Evolutionary conservation across 345 rosid species (phyloP).

Genomic region (Boechera stricta): DNA sequence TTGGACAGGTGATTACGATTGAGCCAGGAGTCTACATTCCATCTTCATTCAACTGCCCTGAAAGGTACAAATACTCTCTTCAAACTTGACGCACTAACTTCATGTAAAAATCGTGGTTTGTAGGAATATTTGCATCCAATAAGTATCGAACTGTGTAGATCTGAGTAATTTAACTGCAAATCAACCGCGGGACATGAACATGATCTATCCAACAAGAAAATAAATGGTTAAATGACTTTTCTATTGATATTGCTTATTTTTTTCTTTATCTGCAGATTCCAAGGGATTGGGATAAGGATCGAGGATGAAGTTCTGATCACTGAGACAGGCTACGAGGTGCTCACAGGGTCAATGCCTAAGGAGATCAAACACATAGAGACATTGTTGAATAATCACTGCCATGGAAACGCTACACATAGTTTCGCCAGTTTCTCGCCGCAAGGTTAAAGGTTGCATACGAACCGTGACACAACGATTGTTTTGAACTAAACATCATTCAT

Average conservation of each 20-base stretch:
- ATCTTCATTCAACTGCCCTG: conserved; percentile 58
- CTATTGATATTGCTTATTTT: background rate
- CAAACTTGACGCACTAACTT: background rate
- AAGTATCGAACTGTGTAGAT: background rate
- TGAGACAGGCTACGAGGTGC: conserved; percentile 89
- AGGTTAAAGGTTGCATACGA: background rate
- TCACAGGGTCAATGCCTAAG: conserved; percentile 95
- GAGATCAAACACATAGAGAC: conserved; percentile 81
- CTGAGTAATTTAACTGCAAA: conserved; percentile 6
- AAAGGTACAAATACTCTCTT: conserved; percentile 56
- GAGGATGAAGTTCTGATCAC: conserved; percentile 98
- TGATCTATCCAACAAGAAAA: background rate
- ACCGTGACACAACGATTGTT: background rate
- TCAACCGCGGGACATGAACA: conserved; percentile 18
- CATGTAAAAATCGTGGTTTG: background rate
- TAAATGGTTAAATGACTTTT: background rate
- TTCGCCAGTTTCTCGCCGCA: conserved; percentile 20
- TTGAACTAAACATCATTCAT: background rate
- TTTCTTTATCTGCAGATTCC: conserved; percentile 55
- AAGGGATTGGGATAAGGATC: conserved; percentile 87
- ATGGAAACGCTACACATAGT: conserved; percentile 28
- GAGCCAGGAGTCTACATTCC: conserved; percentile 97
- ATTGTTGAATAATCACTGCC: conserved; percentile 65
- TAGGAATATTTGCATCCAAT: background rate
- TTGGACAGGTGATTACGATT: conserved; percentile 86